Percentiles rank a stretch among this genome's conserved stretches.
Evolutionary conservation across 2,329 filamentous ascomycete genomes (phyloP).

Genomic region (Didymella sp.): DNA sequence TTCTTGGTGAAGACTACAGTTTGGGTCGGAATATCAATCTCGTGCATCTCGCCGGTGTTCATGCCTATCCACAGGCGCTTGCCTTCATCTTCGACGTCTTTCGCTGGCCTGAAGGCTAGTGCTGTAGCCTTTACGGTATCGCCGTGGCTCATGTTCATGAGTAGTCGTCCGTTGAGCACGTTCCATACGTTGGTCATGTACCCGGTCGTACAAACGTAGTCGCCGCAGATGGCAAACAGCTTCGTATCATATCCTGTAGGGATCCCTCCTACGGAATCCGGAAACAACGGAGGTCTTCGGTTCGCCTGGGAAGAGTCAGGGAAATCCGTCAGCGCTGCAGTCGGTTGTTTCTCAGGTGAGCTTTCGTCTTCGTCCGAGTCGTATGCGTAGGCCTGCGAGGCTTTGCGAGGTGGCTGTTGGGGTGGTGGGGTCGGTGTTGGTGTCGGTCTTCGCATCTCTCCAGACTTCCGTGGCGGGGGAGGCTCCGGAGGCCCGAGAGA

Average conservation of each 20-base stretch:
- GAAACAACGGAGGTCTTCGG: slow-evolving; percentile 78
- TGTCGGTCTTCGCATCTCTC: slow-evolving; percentile 41
- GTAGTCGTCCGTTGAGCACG: slow-evolving; percentile 76
- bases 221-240: slow-evolving; percentile 85
- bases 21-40: slow-evolving; percentile 81
- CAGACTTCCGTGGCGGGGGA: slow-evolving; percentile 46
- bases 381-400: slow-evolving; percentile 43
- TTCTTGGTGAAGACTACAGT: slow-evolving; percentile 72
- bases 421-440: slow-evolving; percentile 21
- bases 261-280: slow-evolving; percentile 76
- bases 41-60: slow-evolving; percentile 84
- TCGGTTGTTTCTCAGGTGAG: slow-evolving; percentile 54
- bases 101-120: slow-evolving; percentile 83
- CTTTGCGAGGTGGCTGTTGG: slow-evolving; percentile 15
- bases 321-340: slow-evolving; percentile 68
- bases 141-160: slow-evolving; percentile 82
- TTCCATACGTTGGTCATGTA: slow-evolving; percentile 90
- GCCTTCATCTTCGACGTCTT: slow-evolving; percentile 80
- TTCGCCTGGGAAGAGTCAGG: slow-evolving; percentile 87
- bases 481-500: slow-evolving; percentile 43
- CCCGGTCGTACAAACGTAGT: slow-evolving; percentile 85
- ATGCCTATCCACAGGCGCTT: slow-evolving; percentile 87
- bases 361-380: slow-evolving; percentile 60
- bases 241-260: slow-evolving; percentile 85
- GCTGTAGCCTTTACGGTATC: slow-evolving; percentile 85